Conservation (phyloP, 1,139 yeast species). For the Yamadazyma mexicana region DNA sequence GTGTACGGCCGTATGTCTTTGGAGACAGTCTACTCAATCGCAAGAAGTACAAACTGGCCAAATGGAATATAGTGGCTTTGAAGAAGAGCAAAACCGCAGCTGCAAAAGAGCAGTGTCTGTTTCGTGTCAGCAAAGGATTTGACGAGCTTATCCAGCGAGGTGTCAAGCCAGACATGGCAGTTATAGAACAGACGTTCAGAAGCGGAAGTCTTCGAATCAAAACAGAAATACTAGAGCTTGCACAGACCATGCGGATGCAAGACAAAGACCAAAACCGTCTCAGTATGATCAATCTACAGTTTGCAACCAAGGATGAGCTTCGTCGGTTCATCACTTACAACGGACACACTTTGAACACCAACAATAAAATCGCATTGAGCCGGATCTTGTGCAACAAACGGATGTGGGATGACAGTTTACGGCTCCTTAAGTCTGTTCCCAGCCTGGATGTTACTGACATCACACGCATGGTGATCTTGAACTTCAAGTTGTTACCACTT, state of each 20-base stretch:
- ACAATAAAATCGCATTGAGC: slow-evolving; percentile 31
- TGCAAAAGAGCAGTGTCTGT: slow-evolving; percentile 25
- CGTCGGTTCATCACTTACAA: slow-evolving; percentile 16
- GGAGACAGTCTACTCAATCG: slow-evolving; percentile 17
- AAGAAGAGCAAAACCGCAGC: neutral
- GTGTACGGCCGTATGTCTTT: slow-evolving; percentile 29
- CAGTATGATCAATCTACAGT: slow-evolving; percentile 16
- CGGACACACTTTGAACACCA: slow-evolving; percentile 20
- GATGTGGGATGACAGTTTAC: slow-evolving; percentile 24
- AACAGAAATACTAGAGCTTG: slow-evolving; percentile 21
- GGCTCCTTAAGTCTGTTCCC: slow-evolving; percentile 24
- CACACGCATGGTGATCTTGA: slow-evolving; percentile 25
- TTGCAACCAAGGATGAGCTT: slow-evolving; percentile 19
- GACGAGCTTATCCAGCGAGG: slow-evolving; percentile 33
- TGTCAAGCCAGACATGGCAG: slow-evolving; percentile 33
- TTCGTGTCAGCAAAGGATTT: slow-evolving; percentile 37
- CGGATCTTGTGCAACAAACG: slow-evolving; percentile 33
- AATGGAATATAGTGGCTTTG: slow-evolving; percentile 14
- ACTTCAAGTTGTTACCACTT: slow-evolving; percentile 23
- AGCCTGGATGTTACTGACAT: slow-evolving; percentile 18
- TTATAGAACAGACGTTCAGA: slow-evolving; percentile 34
- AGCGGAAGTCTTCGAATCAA: slow-evolving; percentile 21
- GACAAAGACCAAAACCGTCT: slow-evolving; percentile 15
- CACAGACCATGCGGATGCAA: slow-evolving; percentile 18
- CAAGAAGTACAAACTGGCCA: slow-evolving; percentile 13